Conservation (phyloP, 108 stramenopile species). For the Chaetoceros muelleri region DNA sequence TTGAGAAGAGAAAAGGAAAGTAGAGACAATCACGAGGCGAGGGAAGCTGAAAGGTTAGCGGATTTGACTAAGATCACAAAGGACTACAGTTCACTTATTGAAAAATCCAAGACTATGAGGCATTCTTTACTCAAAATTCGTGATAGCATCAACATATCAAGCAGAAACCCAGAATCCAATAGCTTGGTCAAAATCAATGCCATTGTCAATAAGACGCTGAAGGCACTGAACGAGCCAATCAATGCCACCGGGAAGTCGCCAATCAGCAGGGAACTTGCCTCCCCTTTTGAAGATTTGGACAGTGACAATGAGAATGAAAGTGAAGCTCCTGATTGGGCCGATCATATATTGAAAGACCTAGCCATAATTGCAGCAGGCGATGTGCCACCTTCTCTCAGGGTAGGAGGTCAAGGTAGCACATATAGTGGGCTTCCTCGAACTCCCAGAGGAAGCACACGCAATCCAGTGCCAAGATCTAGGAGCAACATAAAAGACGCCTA, state of each 20-base stretch:
- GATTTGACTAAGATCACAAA: constrained; percentile 12
- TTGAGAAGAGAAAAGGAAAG: constrained; percentile 16
- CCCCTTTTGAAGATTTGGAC: constrained; percentile 7
- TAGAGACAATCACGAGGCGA: constrained; percentile 18
- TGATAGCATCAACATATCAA: neutral
- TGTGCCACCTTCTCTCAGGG: constrained; percentile 28
- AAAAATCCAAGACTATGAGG: constrained; percentile 14
- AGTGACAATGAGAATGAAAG: constrained; percentile 16
- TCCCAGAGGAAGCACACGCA: neutral
- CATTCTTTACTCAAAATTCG: constrained; percentile 23
- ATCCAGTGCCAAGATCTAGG: neutral
- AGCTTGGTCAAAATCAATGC: neutral
- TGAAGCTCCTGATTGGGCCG: constrained; percentile 50
- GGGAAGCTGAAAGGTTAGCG: constrained; percentile 13
- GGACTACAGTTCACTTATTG: constrained; percentile 23
- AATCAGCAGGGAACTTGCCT: neutral
- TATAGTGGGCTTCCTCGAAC: neutral
- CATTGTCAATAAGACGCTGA: neutral
- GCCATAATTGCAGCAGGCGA: constrained; percentile 54
- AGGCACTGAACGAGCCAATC: no score
- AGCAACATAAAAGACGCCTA: constrained; percentile 15
- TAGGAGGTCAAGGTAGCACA: constrained; percentile 1
- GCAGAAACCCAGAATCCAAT: neutral
- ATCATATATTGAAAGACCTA: constrained; percentile 53
- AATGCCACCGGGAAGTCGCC: neutral